These are phyloP conservation scores for Spathaspora girioi DNA, from an alignment of 805 yeast genomes.

Conservation along the genomic window DNA sequence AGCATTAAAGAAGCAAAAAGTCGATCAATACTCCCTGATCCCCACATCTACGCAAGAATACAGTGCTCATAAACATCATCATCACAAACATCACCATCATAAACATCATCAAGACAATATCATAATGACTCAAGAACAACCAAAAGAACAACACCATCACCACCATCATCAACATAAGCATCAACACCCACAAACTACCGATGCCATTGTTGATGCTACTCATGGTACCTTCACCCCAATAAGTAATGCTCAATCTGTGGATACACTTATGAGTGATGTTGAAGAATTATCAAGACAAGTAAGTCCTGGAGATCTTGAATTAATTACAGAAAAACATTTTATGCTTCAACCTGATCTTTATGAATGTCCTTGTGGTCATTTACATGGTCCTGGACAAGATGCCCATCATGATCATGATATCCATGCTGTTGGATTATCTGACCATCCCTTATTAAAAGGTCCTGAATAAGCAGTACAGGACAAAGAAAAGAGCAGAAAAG, in stretches of 20 bases:
- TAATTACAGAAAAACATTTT: conserved; percentile 4
- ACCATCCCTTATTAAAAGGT: conserved; percentile 20
- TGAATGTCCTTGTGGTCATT: conserved; percentile 25
- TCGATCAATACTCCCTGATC: not conserved
- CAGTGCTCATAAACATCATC: not conserved
- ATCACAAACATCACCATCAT: not conserved
- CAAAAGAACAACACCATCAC: not conserved
- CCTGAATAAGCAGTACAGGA: conserved; percentile 15
- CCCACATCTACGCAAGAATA: not conserved
- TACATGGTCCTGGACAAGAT: conserved; percentile 28
- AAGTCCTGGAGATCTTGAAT: not conserved
- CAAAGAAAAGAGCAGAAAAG: not conserved
- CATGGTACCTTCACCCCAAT: conserved; percentile 7
- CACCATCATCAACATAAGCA: conserved; percentile 1
- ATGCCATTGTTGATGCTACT: not conserved
- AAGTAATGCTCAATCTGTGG: conserved; percentile 6
- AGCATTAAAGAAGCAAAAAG: conserved; percentile 5
- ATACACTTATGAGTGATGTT: conserved; percentile 1
- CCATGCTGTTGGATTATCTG: conserved; percentile 20
- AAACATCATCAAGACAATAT: not conserved
- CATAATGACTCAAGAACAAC: conserved; percentile 1
- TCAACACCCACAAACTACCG: not conserved
- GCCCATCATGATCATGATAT: conserved; percentile 21
- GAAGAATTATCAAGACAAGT: not conserved
- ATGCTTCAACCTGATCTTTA: not conserved